Evolutionary conservation across 352 stramenopile genomes (phyloP), one percentile per base, ranked within the genome.

Genomic region (Pythium pyrilobum): DNA sequence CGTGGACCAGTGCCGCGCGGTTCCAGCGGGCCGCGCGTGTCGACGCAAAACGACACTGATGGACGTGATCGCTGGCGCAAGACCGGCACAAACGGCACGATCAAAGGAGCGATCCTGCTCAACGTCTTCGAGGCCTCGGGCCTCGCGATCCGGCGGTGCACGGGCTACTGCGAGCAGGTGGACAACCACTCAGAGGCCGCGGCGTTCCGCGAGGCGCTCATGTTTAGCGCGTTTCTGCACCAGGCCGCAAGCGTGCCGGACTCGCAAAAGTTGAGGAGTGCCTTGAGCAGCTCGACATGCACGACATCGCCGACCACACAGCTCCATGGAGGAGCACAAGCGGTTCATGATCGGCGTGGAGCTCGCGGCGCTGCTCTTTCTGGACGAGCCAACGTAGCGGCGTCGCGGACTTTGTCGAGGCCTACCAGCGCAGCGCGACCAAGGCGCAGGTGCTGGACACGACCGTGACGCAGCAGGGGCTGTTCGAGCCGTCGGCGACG

Each of bases 21-120:
- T n/a, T n/a, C n/a, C n/a, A n/a, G n/a, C n/a, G n/a, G n/a, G n/a
- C n/a, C n/a, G n/a, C n/a, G n/a, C n/a, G n/a, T n/a, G n/a, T n/a
- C n/a, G n/a, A n/a, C n/a, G 92, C 18, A 97, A 98, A 61, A 97
- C 92, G 15, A 98, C 95, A 6, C 62, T 98, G 1, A 93, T 97
- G 68, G 93, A 98, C 64, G 92, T 98, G 8, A 94, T 98, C 48
- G 88, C 92, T 4, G 71, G 95, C 75, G 95, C 13, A 98, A 98
- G 69, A 85, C 66, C n/a, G 73, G 69, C 25, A 65, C 52, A 0
- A 74, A 59, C 15, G 94, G 95, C 23, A 77, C 50, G 11, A 85
- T 93, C 56, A 54, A 60, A 7, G 89, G 89, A 2, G 59, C 87
- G 13, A 83, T 96, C 31, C 50, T 85, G 15, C 61, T 75, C 6